These are phyloP conservation scores for Acer negundo DNA, from an alignment of 345 rosid genomes.

Conservation along the genomic window DNA sequence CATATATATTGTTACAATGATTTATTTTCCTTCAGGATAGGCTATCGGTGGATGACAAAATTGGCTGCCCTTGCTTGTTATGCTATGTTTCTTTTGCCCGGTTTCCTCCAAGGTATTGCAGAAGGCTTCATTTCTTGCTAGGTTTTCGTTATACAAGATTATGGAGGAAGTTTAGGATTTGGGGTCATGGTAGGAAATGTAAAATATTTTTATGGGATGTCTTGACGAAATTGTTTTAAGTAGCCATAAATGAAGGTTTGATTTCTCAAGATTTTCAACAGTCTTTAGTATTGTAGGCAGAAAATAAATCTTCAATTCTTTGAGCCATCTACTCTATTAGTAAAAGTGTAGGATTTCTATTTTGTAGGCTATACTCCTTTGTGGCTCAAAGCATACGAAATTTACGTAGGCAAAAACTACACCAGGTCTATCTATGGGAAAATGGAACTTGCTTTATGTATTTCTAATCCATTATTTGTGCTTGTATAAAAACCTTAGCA, in stretches of 20 bases:
- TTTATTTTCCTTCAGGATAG: conserved; percentile 75
- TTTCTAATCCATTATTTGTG: no score
- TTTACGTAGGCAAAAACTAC: background rate
- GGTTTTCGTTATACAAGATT: background rate
- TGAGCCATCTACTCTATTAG: no score
- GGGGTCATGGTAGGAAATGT: background rate
- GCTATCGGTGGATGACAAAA: conserved; percentile 82
- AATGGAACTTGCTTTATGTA: background rate
- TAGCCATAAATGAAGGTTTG: background rate
- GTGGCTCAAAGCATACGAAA: background rate
- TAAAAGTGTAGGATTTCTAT: background rate
- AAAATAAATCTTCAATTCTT: background rate
- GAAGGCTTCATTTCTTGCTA: background rate
- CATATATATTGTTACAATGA: conserved; percentile 14
- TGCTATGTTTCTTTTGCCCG: conserved; percentile 86
- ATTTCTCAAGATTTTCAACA: background rate
- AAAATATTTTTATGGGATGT: background rate
- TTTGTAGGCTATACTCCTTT: background rate
- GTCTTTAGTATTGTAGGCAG: background rate
- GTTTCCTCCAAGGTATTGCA: conserved; percentile 80
- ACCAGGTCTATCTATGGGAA: background rate
- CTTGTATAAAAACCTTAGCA: background rate
- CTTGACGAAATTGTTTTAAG: conserved; percentile 2
- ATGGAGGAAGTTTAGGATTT: conserved; percentile 4
- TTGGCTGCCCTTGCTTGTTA: conserved; percentile 79